Evolutionary conservation across 495 filamentous ascomycete species (phyloP).

Genomic region (Extremus antarcticus): DNA sequence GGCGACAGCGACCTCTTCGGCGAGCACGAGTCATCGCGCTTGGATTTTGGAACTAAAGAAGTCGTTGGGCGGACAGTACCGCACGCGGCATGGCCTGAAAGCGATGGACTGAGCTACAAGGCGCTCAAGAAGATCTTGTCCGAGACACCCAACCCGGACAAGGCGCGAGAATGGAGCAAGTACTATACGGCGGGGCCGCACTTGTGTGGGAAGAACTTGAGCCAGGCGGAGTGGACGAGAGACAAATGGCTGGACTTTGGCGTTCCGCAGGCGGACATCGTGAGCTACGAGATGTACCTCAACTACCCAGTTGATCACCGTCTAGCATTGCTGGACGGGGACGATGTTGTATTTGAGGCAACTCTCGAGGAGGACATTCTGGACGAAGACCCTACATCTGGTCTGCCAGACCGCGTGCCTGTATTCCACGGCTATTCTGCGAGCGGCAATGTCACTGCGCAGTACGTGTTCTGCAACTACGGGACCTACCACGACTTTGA

Average conservation of each 20-base stretch:
- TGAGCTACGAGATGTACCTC: conserved; percentile 77
- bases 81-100: conserved; percentile 30
- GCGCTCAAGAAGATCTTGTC: conserved; percentile 61
- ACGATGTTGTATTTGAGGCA: conserved; percentile 67
- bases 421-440: conserved; percentile 95
- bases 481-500: conserved; percentile 78
- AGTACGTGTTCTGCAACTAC: conserved; percentile 79
- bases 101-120: conserved; percentile 41
- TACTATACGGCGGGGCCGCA: conserved; percentile 89
- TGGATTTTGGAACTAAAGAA: conserved; percentile 24
- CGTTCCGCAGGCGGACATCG: conserved; percentile 56
- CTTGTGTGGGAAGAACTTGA: conserved; percentile 78
- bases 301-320: conserved; percentile 80
- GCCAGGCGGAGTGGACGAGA: conserved; percentile 77
- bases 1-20: conserved; percentile 21
- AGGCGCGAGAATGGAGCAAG: conserved; percentile 68
- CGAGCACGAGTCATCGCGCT: conserved; percentile 5
- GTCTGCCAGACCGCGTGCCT: conserved; percentile 63
- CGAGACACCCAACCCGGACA: conserved; percentile 56
- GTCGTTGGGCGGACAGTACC: conserved; percentile 20
- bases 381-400: conserved; percentile 70
- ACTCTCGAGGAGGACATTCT: conserved; percentile 75
- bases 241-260: conserved; percentile 80
- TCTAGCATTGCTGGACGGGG: conserved; percentile 59
- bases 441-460: conserved; percentile 77